Base-by-base conservation (phyloP, 2,329 filamentous ascomycete genomes). In the Bertia moriformis region DNA sequence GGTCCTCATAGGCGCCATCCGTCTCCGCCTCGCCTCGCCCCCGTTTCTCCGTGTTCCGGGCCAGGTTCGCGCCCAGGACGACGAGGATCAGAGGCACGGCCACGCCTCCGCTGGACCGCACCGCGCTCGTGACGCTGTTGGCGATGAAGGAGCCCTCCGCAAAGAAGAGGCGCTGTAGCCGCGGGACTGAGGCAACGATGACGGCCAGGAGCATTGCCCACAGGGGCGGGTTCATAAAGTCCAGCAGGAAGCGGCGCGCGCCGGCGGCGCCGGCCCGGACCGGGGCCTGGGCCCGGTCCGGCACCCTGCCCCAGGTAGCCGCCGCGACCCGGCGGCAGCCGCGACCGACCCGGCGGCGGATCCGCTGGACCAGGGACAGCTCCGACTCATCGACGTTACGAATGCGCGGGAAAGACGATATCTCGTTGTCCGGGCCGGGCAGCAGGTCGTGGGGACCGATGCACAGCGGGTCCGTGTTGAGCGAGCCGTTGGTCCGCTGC, bases 171-270 rank as follows among this genome's bases (percentile, higher is more conserved):
- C 69, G 66, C 56, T 98, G 89, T 4, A 98, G 70, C 1, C 65
- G 53, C 0, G 91, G 91, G 4, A 95, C 73, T 1, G 87, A 93
- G 2, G 91, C 91, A 4, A 98, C 83, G 39, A 94, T 61, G 36
- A 96, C 79, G n/a, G 91, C 85, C 30, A 78, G 66, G 22, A 96
- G 65, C 91, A 98, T 96, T 19, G 91, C 88, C 87, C 88, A 96
- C 18, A 98, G 76, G 1, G 91, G 91, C 32, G 91, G 89, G 59
- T 95, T 96, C 89, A 98, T 96, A 57, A 95, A 94, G 37, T 83
- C 82, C 83, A 83, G 91, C 13, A 88, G 55, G 39, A 87, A 87
- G 22, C 22, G 22, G 22, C 22, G 22, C 7, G n/a, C 7, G 7
- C 22, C 22, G 22, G 22, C 22, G 22, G n/a, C 7, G 22, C 22